These are phyloP conservation scores for Pseudonitzschia delicatissima DNA, from an alignment of 108 stramenopile genomes.

Conservation along the genomic window DNA sequence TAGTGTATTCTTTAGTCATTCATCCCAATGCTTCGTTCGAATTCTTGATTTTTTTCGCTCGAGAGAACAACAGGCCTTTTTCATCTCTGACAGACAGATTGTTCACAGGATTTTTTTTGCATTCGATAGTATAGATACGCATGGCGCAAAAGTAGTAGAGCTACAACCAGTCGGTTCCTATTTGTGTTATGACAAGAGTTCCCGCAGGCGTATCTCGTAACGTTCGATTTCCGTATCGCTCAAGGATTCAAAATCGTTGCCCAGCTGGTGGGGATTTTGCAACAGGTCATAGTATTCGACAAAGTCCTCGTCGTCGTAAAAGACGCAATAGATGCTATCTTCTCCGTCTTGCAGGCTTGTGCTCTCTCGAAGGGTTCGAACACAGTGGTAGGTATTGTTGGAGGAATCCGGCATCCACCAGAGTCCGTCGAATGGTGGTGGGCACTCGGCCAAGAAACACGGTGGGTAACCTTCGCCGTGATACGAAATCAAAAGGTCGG, in stretches of 20 bases:
- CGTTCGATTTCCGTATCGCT: constrained; percentile 3
- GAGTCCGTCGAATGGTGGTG: constrained; percentile 4
- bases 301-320: constrained; percentile 33
- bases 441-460: constrained; percentile 28
- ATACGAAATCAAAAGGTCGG: constrained; percentile 27
- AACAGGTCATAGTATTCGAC: constrained; percentile 37
- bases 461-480: constrained; percentile 23
- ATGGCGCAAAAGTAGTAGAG: no score
- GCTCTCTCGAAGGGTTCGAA: constrained; percentile 3
- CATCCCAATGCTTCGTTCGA: no score
- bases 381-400: constrained; percentile 30
- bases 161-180: not conserved
- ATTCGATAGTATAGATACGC: no score
- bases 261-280: constrained; percentile 30
- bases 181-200: constrained; percentile 18
- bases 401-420: constrained; percentile 34
- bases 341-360: not conserved
- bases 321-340: constrained; percentile 37
- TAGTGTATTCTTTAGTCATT: no score
- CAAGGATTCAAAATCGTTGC: constrained; percentile 22
- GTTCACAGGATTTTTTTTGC: no score
- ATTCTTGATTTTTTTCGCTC: no score
- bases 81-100: no score
- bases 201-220: constrained; percentile 24
- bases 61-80: no score